Base-by-base conservation (phyloP, 2,329 filamentous ascomycete species). In the Rutstroemia sp. region DNA sequence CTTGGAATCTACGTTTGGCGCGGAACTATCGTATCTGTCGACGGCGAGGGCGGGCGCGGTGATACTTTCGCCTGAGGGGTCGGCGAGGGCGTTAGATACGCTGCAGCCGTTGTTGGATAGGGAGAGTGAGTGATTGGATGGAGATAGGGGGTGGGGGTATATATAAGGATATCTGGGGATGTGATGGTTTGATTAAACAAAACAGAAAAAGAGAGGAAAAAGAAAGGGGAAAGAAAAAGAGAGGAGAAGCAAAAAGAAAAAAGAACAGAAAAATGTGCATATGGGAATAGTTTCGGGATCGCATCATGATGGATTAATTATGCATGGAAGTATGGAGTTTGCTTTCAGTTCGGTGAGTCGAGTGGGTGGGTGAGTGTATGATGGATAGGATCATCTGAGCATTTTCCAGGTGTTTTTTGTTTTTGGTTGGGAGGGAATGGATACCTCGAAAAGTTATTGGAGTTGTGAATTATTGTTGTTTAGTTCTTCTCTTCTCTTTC, bases 41-140 rank as follows among this genome's bases (percentile, higher is more conserved):
- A 97, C 92, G 0, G 91, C 90, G 4, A 81, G 87, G 44, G 90
- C 92, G 0, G 92, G 92, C 1, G 92, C 90, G 5, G 92, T 97
- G 9, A 91, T 97, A 67, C 81, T 97, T 40, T 82, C 84, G 4
- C 81, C 86, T 60, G 82, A 87, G 64, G 88, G 92, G 68, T 76
- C 92, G 46, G 76, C 78, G n/a, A 81, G 81, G 57, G 92, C 89
- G 0, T 75, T 96, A 63, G 79, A 81, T 48, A 89, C 89, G 5
- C 71, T 96, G 67, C 76, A 72, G 58, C 76, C 77, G 2, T 56
- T 64, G 42, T 39, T 67, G 25, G 63, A 65, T 56, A 62, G 50
- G 34, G n/a, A 54, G 27, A 45, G 8, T 2, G 53, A 6, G 10
- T 10, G 14, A 19, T 40, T 30, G 27, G 27, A 30, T 30, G 3